A percentile compares a stretch with the other conserved stretches of the same genome.
phyloP scores from a whole-genome alignment of 345 rosid genomes.

The Citrus unshiu region DNA sequence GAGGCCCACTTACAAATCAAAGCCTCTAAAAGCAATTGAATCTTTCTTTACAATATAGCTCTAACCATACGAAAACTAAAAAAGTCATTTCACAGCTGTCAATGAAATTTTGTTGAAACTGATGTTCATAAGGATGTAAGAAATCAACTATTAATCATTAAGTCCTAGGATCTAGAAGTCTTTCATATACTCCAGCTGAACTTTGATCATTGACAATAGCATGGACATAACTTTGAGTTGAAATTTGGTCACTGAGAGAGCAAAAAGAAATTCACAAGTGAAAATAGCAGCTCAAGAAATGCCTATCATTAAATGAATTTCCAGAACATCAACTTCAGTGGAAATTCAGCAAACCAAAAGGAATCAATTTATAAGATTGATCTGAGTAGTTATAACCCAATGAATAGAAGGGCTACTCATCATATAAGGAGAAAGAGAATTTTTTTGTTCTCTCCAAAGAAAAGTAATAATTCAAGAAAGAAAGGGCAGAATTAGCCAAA shows the following conservation, averaged over 20 bases:
- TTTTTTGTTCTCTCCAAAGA: not conserved
- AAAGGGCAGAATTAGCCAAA: slow-evolving; percentile 15
- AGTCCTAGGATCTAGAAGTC: not conserved
- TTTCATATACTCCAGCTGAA: not conserved
- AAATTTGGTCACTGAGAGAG: not conserved
- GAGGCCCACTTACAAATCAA: not conserved
- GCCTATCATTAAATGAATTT: not conserved
- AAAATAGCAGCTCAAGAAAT: not conserved
- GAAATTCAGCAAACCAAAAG: not conserved
- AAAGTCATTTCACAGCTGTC: not conserved
- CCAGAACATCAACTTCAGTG: not conserved
- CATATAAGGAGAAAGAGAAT: not conserved
- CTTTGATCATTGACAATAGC: not conserved
- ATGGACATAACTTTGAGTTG: not conserved
- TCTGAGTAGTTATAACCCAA: not conserved
- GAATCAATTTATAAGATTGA: not conserved
- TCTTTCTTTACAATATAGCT: too few relatives aligned
- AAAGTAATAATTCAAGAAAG: not conserved
- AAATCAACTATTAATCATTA: not conserved
- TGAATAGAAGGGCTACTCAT: not conserved
- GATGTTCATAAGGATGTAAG: not conserved
- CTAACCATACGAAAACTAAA: not conserved
- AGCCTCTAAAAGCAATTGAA: too few relatives aligned
- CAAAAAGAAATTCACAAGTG: not conserved
- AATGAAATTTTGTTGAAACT: not conserved